Conservation (phyloP, 768 basidiomycete genomes). For the Wakefieldia striispora region DNA sequence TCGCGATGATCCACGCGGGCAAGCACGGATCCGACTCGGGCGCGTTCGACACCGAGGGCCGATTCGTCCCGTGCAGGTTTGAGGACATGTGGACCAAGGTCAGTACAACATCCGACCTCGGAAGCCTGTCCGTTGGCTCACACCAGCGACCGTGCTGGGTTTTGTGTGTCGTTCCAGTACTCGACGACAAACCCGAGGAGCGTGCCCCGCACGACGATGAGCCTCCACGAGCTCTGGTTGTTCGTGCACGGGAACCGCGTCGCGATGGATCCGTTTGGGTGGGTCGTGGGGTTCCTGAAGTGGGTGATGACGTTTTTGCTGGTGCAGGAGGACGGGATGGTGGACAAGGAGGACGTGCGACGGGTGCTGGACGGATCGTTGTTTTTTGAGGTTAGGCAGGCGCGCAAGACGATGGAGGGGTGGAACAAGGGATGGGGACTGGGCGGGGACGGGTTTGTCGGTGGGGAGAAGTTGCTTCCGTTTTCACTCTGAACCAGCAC, state of each 20-base stretch:
- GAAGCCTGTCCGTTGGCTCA: too few species aligned
- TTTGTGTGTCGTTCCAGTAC: conserved; percentile 13
- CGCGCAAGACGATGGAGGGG: conserved; percentile 16
- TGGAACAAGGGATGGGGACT: conserved; percentile 33
- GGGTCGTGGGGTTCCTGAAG: conserved; percentile 36
- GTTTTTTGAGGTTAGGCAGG: conserved; percentile 34
- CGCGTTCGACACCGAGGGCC: conserved; percentile 40
- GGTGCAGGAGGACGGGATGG: conserved; percentile 38
- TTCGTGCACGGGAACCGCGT: conserved; percentile 32
- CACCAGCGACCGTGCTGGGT: too few species aligned
- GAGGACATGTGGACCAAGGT: conserved; percentile 45
- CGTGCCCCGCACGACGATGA: conserved; percentile 22
- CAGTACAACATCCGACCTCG: neutral
- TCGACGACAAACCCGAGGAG: conserved; percentile 4
- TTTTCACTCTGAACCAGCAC: conserved; percentile 22
- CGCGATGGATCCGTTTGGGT: conserved; percentile 38
- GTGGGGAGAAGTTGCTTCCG: conserved; percentile 28
- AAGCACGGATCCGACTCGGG: conserved; percentile 47
- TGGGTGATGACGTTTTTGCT: conserved; percentile 39
- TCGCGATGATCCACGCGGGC: conserved; percentile 33
- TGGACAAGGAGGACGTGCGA: conserved; percentile 42
- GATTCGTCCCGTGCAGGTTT: conserved; percentile 41
- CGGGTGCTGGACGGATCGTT: conserved; percentile 41
- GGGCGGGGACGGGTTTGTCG: conserved; percentile 32
- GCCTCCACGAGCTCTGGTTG: conserved; percentile 31